Base-by-base conservation (phyloP, 345 rosid species). In the Mangifera indica region DNA sequence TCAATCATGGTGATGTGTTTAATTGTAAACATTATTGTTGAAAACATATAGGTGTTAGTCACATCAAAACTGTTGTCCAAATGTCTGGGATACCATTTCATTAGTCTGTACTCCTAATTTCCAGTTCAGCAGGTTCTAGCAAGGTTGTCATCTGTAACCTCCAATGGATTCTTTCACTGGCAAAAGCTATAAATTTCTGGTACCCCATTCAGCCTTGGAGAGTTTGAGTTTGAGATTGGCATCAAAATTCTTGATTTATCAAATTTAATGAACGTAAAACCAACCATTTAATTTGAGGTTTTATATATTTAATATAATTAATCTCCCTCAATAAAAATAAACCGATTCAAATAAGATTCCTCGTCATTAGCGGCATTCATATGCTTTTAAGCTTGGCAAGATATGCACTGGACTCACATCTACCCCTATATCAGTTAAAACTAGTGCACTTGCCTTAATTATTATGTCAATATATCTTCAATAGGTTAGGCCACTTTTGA, bases 361-460 rank as follows among this genome's bases (percentile, higher is more conserved):
- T n/a, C n/a, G n/a, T n/a, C n/a, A n/a, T n/a, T n/a, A n/a, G n/a
- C n/a, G n/a, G n/a, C 84, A 89, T 92, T 77, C 98, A 94, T 21
- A 98, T 92, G 71, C 91, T 92, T 92, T 55, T 94, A 83, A 94
- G 84, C 87, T 94, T 66, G 98, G 98, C 70, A 95, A 92, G 98
- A 97, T 92, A 87, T n/a, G n/a, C n/a, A n/a, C n/a, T n/a, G n/a
- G n/a, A n/a, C n/a, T 60, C 10, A 55, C 51, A 68, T 42, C 51
- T 52, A 21, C 54, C 46, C 49, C 15, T 7, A 26, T 13, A 34
- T 55, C 15, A 53, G 53, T 68, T 22, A 56, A 56, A 42, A 49
- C 24, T 25, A n/a, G 49, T 56, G 10, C 51, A 51, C 13, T 71
- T n/a, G 48, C 44, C 32, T 65, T 53, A 13, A 71, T 57, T 45